These are phyloP conservation scores for Aspergillus leporis DNA, from an alignment of 495 filamentous ascomycete genomes.

Conservation along the genomic window DNA sequence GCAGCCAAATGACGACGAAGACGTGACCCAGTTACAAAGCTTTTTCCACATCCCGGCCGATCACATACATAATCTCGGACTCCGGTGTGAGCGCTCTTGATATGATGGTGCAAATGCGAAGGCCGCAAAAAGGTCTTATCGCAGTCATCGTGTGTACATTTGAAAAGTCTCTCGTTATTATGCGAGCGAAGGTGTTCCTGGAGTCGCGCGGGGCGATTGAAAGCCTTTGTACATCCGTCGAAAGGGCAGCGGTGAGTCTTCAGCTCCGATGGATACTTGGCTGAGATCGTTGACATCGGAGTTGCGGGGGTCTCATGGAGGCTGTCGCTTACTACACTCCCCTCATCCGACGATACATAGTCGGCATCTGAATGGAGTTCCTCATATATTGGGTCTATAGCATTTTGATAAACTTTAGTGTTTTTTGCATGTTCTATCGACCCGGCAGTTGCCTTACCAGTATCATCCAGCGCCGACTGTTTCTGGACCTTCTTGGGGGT, in stretches of 20 bases:
- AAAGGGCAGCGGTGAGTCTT: constrained; percentile 73
- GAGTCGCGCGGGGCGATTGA: constrained; percentile 81
- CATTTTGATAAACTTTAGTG: constrained; percentile 6
- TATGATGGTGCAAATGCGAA: constrained; percentile 79
- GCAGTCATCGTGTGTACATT: constrained; percentile 68
- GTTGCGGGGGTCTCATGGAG: constrained; percentile 52
- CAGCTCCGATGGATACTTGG: constrained; percentile 63
- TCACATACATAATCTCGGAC: constrained; percentile 71
- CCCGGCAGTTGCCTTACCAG: constrained; percentile 37
- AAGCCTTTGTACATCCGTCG: constrained; percentile 73
- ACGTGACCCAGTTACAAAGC: constrained; percentile 73
- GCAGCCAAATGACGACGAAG: constrained; percentile 66
- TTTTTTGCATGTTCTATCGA: no score
- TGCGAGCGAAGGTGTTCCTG: constrained; percentile 78
- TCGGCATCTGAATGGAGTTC: constrained; percentile 41
- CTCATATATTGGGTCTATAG: constrained; percentile 43
- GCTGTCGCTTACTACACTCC: constrained; percentile 33
- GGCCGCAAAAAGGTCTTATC: constrained; percentile 78
- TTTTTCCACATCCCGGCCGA: constrained; percentile 71
- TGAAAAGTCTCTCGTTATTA: constrained; percentile 72
- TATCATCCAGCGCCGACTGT: constrained; percentile 25
- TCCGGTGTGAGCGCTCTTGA: constrained; percentile 76
- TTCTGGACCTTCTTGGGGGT: constrained; percentile 33
- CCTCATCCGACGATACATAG: constrained; percentile 32
- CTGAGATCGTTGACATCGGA: constrained; percentile 54